phyloP scores from a whole-genome alignment of 106 monocot species.

The Apostasia ramifera region DNA sequence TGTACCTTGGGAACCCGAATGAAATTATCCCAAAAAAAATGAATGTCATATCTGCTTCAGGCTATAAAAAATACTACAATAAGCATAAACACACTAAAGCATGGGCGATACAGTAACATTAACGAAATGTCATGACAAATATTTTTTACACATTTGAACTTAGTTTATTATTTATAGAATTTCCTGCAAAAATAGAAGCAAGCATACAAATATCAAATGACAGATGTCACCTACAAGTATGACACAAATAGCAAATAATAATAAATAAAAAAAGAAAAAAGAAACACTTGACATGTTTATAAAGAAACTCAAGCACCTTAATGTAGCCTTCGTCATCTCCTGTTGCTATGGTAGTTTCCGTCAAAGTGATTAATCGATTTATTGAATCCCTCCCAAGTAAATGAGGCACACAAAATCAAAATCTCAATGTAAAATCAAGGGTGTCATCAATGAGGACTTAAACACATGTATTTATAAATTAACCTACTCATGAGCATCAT shows the following conservation, averaged over 20 bases:
- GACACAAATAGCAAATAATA: background rate
- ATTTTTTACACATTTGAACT: too few species aligned
- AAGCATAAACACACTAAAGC: too few species aligned
- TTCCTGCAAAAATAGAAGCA: too few species aligned
- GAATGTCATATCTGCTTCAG: too few species aligned
- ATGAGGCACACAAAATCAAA: background rate
- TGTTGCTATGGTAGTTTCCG: constrained; percentile 84
- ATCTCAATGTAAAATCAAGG: background rate
- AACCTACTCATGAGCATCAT: constrained; percentile 75
- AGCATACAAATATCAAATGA: too few species aligned
- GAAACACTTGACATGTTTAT: background rate
- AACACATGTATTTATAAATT: background rate
- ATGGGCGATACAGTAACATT: too few species aligned
- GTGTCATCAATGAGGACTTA: background rate
- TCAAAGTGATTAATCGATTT: constrained; percentile 68
- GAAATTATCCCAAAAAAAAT: too few species aligned
- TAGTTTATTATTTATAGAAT: too few species aligned
- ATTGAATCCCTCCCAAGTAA: constrained; percentile 43
- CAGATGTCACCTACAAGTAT: too few species aligned
- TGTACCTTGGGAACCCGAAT: too few species aligned
- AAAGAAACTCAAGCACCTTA: constrained; percentile 36
- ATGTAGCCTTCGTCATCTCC: constrained; percentile 94
- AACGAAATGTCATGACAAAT: too few species aligned
- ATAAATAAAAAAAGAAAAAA: background rate
- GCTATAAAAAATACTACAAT: too few species aligned